Evolutionary conservation across 2,329 filamentous ascomycete species (phyloP).

Genomic region (Rutstroemia sp.): DNA sequence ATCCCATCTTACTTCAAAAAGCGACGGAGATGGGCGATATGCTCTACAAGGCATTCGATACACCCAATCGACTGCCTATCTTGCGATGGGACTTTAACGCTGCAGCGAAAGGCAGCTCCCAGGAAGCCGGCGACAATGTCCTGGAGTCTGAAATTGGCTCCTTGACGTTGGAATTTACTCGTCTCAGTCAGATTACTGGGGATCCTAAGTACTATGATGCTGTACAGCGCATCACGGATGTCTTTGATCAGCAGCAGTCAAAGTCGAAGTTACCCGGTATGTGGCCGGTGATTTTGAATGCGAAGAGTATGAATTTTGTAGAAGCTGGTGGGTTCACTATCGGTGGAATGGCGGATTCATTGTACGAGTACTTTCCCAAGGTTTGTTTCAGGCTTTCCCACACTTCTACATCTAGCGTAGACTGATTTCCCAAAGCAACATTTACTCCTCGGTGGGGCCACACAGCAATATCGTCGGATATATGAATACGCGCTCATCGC

Average conservation of each 20-base stretch:
- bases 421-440: constrained; percentile 10
- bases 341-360: constrained; percentile 48
- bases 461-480: constrained; percentile 26
- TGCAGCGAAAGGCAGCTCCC: constrained; percentile 49
- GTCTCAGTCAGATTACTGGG: constrained; percentile 54
- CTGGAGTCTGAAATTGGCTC: constrained; percentile 50
- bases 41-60: constrained; percentile 39
- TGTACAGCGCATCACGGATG: constrained; percentile 47
- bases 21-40: constrained; percentile 28
- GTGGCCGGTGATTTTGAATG: constrained; percentile 50
- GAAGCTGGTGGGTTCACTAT: constrained; percentile 35
- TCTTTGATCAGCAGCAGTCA: constrained; percentile 45
- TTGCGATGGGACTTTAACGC: constrained; percentile 15
- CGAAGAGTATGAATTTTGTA: constrained; percentile 35
- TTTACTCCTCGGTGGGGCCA: constrained; percentile 13
- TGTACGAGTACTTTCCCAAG: constrained; percentile 58
- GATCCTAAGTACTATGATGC: constrained; percentile 55
- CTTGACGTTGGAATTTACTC: constrained; percentile 53
- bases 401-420: neutral
- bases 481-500: constrained; percentile 37
- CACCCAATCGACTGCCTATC: constrained; percentile 47
- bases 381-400: neutral
- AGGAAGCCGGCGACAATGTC: constrained; percentile 45
- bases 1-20: constrained; percentile 26
- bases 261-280: constrained; percentile 50